These are phyloP conservation scores for Plasmodium cynomolgi DNA, from an alignment of 169 alveolate genomes.

Conservation along the genomic window DNA sequence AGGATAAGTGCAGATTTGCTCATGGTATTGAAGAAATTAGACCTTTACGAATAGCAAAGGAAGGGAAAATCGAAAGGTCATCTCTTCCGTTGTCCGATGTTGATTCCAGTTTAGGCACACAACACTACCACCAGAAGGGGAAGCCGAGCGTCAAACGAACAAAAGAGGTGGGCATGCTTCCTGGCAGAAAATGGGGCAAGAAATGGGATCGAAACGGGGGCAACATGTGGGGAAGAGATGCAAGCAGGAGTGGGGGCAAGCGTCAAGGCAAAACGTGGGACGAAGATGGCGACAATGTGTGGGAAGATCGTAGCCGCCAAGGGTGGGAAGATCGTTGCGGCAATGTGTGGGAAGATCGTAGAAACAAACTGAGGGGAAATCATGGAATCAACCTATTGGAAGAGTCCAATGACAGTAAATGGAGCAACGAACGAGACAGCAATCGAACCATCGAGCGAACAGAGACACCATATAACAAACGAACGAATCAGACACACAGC, in stretches of 20 bases:
- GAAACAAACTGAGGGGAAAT: neutral
- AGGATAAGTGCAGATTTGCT: conserved; percentile 66
- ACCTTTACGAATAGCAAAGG: conserved; percentile 6
- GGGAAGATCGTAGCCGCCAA: too few species aligned
- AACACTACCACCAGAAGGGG: neutral
- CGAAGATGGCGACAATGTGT: too few species aligned
- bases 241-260: neutral
- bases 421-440: neutral
- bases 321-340: too few species aligned
- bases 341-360: too few species aligned
- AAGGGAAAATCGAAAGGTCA: neutral
- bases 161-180: neutral
- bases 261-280: neutral
- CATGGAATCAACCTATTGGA: neutral
- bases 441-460: neutral
- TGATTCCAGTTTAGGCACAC: neutral
- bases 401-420: neutral
- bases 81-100: neutral
- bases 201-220: neutral
- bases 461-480: neutral
- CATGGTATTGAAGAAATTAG: conserved; percentile 73
- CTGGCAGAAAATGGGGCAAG: neutral
- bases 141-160: neutral
- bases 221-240: neutral
- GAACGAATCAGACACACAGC: neutral